Conservation (phyloP, 2,329 filamentous ascomycete species). For the Colletotrichum orbiculare region DNA sequence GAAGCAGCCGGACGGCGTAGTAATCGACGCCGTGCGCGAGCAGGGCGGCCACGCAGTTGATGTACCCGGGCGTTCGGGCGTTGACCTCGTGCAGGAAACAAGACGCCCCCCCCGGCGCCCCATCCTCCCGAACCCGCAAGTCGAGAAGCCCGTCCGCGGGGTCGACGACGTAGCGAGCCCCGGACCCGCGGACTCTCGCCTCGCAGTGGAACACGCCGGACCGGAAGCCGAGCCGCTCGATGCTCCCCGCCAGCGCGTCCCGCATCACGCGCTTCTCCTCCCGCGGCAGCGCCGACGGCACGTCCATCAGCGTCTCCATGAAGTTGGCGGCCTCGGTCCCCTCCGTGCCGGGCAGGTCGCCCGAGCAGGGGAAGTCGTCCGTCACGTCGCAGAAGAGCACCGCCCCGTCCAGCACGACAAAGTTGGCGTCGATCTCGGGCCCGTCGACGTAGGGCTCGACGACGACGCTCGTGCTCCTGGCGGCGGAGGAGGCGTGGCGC, state of each 20-base stretch:
- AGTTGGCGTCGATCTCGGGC: conserved; percentile 55
- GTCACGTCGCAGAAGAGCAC: conserved; percentile 52
- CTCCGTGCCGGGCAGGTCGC: background rate
- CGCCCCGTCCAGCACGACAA: conserved; percentile 51
- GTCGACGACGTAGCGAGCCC: background rate
- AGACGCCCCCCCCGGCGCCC: conserved; percentile 11
- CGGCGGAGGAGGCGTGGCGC: conserved; percentile 37
- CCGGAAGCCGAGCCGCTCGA: background rate
- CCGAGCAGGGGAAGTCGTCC: conserved; percentile 50
- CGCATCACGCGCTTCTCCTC: conserved; percentile 8
- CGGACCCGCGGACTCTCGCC: conserved; percentile 5
- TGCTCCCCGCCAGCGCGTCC: background rate
- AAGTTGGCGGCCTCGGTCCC: background rate
- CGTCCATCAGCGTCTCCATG: conserved; percentile 18
- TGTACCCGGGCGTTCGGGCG: conserved; percentile 43
- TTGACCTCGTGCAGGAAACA: conserved; percentile 46
- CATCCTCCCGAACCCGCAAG: conserved; percentile 8
- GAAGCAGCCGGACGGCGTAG: conserved; percentile 42
- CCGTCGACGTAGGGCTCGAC: conserved; percentile 53
- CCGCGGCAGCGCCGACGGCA: background rate
- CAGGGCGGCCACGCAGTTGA: conserved; percentile 38
- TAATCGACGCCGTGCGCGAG: conserved; percentile 46
- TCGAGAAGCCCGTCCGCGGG: conserved; percentile 37
- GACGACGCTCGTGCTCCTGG: conserved; percentile 43
- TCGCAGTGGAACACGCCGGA: conserved; percentile 18